Evolutionary conservation across 2,329 filamentous ascomycete genomes (phyloP).

Genomic region (Trichoderma sp.): DNA sequence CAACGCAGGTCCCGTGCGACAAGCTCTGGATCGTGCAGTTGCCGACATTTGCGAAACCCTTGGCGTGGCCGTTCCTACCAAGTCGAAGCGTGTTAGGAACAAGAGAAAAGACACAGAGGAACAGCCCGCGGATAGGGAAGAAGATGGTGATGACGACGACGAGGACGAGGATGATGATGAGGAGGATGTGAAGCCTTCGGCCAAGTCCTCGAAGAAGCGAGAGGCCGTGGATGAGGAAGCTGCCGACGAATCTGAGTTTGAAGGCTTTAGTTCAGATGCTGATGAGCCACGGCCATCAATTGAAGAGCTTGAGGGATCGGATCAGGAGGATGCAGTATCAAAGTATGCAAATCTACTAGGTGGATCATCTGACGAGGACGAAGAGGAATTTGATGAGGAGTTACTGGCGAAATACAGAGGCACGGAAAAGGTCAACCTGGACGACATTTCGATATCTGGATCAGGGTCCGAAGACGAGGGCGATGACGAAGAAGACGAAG

Average conservation of each 20-base stretch:
- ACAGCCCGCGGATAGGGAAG: conserved; percentile 30
- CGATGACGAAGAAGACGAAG: conserved; percentile 30
- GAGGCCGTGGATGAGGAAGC: conserved; percentile 33
- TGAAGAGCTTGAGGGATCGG: conserved; percentile 31
- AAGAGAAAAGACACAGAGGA: conserved; percentile 37
- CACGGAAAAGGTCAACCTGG: conserved; percentile 40
- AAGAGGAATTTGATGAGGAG: conserved; percentile 41
- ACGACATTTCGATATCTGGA: conserved; percentile 43
- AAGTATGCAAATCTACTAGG: conserved; percentile 51
- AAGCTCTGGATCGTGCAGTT: conserved; percentile 51
- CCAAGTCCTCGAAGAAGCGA: conserved; percentile 25
- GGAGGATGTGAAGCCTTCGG: background rate
- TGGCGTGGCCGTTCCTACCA: conserved; percentile 49
- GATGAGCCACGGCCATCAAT: conserved; percentile 30
- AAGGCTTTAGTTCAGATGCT: conserved; percentile 38
- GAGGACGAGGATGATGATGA: background rate
- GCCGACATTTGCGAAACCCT: conserved; percentile 51
- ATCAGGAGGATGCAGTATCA: conserved; percentile 38
- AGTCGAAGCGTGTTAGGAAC: conserved; percentile 34
- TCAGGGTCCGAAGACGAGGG: conserved; percentile 33
- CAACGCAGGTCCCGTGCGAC: conserved; percentile 53
- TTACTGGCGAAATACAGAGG: conserved; percentile 35
- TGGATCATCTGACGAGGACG: conserved; percentile 46
- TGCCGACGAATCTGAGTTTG: conserved; percentile 40
- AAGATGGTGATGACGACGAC: background rate